phyloP scores from a whole-genome alignment of 129 eudicot species.

The Cynara cardunculus region DNA sequence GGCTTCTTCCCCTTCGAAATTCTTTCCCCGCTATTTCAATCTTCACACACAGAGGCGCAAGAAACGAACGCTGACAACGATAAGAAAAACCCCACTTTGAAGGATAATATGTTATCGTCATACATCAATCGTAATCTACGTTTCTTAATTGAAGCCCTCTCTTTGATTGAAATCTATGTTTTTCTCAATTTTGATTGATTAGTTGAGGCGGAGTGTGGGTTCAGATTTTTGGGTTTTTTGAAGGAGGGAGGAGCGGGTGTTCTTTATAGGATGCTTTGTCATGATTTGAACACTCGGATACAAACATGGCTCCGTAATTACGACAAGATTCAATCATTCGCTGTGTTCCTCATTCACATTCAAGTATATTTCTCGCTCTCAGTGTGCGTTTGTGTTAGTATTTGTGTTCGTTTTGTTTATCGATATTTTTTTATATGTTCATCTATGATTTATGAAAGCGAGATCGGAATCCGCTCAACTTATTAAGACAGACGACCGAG shows the following conservation, averaged over 20 bases:
- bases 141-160: background rate
- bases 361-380: conserved; percentile 33
- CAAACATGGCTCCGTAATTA: conserved; percentile 83
- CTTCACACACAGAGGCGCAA: background rate
- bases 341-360: conserved; percentile 66
- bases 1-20: background rate
- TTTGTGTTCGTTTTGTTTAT: background rate
- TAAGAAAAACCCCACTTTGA: background rate
- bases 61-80: background rate
- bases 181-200: conserved; percentile 6
- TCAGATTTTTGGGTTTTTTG: background rate
- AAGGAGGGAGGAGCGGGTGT: background rate
- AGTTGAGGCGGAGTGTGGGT: conserved; percentile 9
- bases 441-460: background rate
- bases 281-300: conserved; percentile 46
- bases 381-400: background rate
- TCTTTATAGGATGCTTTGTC: conserved; percentile 57
- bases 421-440: background rate
- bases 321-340: conserved; percentile 74
- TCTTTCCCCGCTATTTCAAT: background rate
- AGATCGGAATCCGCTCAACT: too few species aligned
- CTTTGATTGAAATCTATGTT: background rate
- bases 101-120: background rate
- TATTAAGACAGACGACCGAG: too few species aligned
- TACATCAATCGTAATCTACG: background rate